Evolutionary conservation across 192 early-diverging fungal genomes (phyloP).

Genomic region (Dispira simplex): DNA sequence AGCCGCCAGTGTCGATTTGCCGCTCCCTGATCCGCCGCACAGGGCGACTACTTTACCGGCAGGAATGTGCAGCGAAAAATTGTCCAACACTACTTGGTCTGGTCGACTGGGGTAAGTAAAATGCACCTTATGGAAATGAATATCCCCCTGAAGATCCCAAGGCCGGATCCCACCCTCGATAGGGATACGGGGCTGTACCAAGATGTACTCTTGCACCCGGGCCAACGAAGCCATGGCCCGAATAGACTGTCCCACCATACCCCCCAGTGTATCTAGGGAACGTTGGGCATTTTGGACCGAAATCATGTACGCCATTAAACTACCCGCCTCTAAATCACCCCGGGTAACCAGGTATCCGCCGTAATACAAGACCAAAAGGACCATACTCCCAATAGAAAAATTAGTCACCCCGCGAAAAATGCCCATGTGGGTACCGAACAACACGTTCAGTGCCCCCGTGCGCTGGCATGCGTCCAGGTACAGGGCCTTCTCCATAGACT

Average conservation of each 20-base stretch:
- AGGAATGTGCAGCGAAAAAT: slow-evolving; percentile 27
- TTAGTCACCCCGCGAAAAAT: slow-evolving; percentile 45
- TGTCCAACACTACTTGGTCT: slow-evolving; percentile 18
- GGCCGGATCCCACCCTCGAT: slow-evolving; percentile 22
- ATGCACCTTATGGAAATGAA: slow-evolving; percentile 32
- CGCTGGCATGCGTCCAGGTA: slow-evolving; percentile 25
- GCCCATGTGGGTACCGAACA: slow-evolving; percentile 43
- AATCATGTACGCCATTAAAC: slow-evolving; percentile 43
- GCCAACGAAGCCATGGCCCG: slow-evolving; percentile 31
- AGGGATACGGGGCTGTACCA: slow-evolving; percentile 24
- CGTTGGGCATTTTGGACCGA: slow-evolving; percentile 44
- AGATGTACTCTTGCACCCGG: slow-evolving; percentile 36
- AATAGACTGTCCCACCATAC: slow-evolving; percentile 39
- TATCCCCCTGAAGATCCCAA: slow-evolving; percentile 24
- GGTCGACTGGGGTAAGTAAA: slow-evolving; percentile 33
- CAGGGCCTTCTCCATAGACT: slow-evolving; percentile 30
- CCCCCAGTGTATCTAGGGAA: slow-evolving; percentile 39
- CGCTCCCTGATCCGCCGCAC: slow-evolving; percentile 33
- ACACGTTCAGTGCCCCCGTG: slow-evolving; percentile 21
- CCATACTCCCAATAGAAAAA: slow-evolving; percentile 35
- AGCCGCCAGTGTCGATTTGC: slow-evolving; percentile 58
- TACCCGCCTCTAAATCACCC: slow-evolving; percentile 36
- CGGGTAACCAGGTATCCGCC: slow-evolving; percentile 25
- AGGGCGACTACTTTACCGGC: slow-evolving; percentile 28
- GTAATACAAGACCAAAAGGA: slow-evolving; percentile 35